These are phyloP conservation scores for Leishmania martiniquensis DNA, from an alignment of 208 protist genomes.

Conservation along the genomic window DNA sequence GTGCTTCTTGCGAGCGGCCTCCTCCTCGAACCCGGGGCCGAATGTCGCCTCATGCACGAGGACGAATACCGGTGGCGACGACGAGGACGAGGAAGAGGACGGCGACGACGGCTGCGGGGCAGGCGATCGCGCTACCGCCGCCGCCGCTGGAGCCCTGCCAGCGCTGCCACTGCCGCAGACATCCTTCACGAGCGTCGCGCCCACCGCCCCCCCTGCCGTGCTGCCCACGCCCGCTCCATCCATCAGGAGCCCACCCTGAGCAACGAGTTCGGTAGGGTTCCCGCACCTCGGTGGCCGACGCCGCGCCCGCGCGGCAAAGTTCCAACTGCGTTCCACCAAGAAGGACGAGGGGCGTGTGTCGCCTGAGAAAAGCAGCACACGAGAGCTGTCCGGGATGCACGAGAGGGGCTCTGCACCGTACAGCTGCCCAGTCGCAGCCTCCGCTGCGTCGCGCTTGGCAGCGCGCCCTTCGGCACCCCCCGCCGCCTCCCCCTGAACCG, in stretches of 20 bases:
- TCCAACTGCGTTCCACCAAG: conserved; percentile 65
- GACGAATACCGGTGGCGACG: conserved; percentile 46
- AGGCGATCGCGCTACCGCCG: neutral
- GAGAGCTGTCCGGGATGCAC: conserved; percentile 26
- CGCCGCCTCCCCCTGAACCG: neutral
- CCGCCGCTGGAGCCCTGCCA: too few relatives aligned
- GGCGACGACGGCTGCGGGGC: neutral
- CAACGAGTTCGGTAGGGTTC: neutral
- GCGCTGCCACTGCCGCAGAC: neutral
- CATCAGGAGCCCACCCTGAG: neutral
- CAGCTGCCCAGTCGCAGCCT: neutral
- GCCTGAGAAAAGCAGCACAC: conserved; percentile 88
- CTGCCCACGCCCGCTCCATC: neutral
- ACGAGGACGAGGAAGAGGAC: neutral
- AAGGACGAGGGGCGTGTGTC: conserved; percentile 85
- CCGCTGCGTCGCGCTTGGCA: neutral
- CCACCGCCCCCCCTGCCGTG: neutral
- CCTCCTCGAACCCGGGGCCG: conserved; percentile 77
- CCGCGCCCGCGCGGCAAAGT: conserved; percentile 36
- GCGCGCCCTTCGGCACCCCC: neutral
- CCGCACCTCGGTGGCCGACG: neutral
- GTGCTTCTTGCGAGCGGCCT: conserved; percentile 89
- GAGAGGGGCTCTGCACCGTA: neutral
- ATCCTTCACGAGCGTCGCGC: neutral
- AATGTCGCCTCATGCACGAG: conserved; percentile 95